These are phyloP conservation scores for Ceratocystis cubensis DNA, from an alignment of 2,329 filamentous ascomycete genomes.

Conservation along the genomic window DNA sequence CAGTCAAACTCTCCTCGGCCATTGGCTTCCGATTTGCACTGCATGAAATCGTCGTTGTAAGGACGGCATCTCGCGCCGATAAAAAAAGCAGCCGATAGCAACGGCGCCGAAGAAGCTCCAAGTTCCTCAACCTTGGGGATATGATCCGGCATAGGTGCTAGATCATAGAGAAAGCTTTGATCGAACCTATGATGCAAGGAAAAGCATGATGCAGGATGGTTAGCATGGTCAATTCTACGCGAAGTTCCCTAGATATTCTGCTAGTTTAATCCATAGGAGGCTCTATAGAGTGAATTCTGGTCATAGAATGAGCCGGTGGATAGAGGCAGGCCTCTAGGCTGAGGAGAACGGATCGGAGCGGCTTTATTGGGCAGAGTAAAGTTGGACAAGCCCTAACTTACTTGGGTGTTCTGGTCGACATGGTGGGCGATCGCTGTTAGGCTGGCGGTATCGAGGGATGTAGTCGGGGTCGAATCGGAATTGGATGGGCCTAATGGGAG, in stretches of 20 bases:
- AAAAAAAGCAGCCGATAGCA: conserved; percentile 87
- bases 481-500: not conserved
- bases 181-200: conserved; percentile 57
- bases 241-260: conserved; percentile 22
- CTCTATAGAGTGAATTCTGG: not conserved
- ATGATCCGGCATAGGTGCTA: conserved; percentile 80
- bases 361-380: not conserved
- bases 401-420: conserved; percentile 34
- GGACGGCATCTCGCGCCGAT: conserved; percentile 89
- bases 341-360: not conserved
- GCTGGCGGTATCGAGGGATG: conserved; percentile 6
- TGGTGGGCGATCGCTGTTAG: conserved; percentile 26
- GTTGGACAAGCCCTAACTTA: conserved; percentile 26
- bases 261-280: not conserved
- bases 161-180: conserved; percentile 86
- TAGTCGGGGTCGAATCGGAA: conserved; percentile 1
- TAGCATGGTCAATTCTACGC: conserved; percentile 21
- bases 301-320: not conserved
- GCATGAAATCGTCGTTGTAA: conserved; percentile 99
- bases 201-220: conserved; percentile 22
- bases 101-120: conserved; percentile 80
- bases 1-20: conserved; percentile 88
- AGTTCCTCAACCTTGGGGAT: conserved; percentile 92
- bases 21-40: conserved; percentile 92
- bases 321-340: not conserved